Evolutionary conservation across 1,139 yeast species (phyloP), one percentile per base, ranked within the genome.

Genomic region (Yamadazyma dendronema): DNA sequence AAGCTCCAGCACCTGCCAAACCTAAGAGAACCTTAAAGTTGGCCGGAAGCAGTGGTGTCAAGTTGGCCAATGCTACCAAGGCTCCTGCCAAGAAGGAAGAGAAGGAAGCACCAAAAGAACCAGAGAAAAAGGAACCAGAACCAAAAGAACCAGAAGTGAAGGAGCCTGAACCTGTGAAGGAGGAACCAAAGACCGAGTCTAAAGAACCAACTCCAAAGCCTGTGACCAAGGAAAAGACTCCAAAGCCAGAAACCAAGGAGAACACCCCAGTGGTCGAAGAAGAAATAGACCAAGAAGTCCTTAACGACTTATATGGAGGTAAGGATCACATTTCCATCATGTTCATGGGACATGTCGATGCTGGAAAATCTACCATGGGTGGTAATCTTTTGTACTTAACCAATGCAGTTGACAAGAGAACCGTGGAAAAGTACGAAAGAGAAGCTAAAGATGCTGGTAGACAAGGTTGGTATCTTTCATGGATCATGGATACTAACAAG

Each of bases 261-360:
- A 11, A 22, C 13, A 27, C 17, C 6, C 37, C 27, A 9, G 33
- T 13, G 7, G 17, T 4, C 17, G 96, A 86, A 57, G 94, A 85
- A 26, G 81, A 80, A 56, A 77, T 92, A 45, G 98, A 92, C 58
- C 85, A 86, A 57, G 95, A 84, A 53, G 79, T 89, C 44, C 87
- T 92, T 48, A 82, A 77, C 40, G 98, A 92, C 54, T 68, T 94
- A 84, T 94, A 88, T 59, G 97, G 97, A 43, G 95, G 95, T 56
- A 94, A 94, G 65, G 97, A 90, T 60, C 98, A 94, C 66, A 79
- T 92, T 57, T 89, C 97, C 25, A 84, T 92, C 54, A 89, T 92
- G 56, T 92, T 92, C 66, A 94, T 92, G 97, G 99, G 99, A 52
- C 99, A 92, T 61, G 99, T 92, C 53, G 99, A 92, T 75, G 98